Conservation (phyloP, 1,139 yeast species). For the Candida sanyaensis region DNA sequence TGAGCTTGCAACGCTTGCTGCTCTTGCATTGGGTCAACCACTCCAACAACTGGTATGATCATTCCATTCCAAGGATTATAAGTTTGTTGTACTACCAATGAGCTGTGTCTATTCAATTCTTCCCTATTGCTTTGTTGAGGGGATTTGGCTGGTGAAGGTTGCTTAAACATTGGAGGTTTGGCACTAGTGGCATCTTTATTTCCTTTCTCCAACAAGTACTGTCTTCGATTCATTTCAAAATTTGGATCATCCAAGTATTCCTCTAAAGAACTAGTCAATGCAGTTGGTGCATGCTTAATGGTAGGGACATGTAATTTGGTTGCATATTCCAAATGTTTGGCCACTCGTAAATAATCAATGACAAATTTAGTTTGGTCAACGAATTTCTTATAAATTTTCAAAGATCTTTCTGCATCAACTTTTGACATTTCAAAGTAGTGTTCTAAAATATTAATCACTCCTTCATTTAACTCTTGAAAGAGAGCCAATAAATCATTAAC, state of each 20-base stretch:
- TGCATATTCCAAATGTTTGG: slow-evolving; percentile 83
- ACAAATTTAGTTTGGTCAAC: slow-evolving; percentile 87
- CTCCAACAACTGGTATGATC: slow-evolving; percentile 14
- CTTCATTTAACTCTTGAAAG: slow-evolving; percentile 91
- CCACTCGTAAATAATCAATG: slow-evolving; percentile 82
- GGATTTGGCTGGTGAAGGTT: slow-evolving; percentile 16
- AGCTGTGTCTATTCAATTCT: slow-evolving; percentile 20
- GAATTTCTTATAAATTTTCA: slow-evolving; percentile 79
- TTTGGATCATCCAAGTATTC: slow-evolving; percentile 88
- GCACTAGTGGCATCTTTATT: slow-evolving; percentile 22
- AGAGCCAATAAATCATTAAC: slow-evolving; percentile 83
- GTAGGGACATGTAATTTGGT: slow-evolving; percentile 94
- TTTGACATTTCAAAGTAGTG: slow-evolving; percentile 92
- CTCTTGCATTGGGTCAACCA: slow-evolving; percentile 16
- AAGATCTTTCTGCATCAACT: slow-evolving; percentile 82
- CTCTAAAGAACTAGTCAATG: slow-evolving; percentile 80
- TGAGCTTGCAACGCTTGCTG: slow-evolving; percentile 13
- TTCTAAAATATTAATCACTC: slow-evolving; percentile 88
- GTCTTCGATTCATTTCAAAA: slow-evolving; percentile 76
- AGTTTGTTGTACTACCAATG: slow-evolving; percentile 44
- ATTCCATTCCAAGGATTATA: slow-evolving; percentile 46
- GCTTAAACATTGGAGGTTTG: slow-evolving; percentile 5
- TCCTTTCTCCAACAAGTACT: slow-evolving; percentile 64
- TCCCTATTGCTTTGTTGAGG: neutral
- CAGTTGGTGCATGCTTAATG: slow-evolving; percentile 95